Evolutionary conservation across 768 basidiomycete species (phyloP).

Genomic region (Cystobasidium ongulense): DNA sequence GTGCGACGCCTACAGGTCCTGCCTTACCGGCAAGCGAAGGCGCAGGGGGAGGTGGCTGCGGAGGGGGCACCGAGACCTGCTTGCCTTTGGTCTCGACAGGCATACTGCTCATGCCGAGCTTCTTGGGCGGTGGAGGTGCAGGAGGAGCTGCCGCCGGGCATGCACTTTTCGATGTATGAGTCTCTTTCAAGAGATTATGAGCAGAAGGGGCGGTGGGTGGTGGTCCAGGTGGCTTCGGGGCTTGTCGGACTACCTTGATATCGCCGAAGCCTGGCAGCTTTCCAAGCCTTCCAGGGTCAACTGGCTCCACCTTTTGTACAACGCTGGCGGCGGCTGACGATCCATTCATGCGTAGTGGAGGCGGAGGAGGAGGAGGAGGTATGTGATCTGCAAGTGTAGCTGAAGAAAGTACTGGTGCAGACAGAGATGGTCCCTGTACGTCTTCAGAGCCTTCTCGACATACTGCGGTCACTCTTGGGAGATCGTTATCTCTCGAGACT

Average conservation of each 20-base stretch:
- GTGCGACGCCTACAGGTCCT: background rate
- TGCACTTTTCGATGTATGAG: background rate
- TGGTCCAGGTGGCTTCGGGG: slow-evolving; percentile 36
- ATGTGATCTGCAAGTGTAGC: slow-evolving; percentile 46
- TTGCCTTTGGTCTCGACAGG: background rate
- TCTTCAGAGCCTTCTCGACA: background rate
- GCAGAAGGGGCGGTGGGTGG: slow-evolving; percentile 18
- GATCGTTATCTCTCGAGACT: no score
- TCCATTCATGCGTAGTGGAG: slow-evolving; percentile 14
- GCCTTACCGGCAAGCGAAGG: slow-evolving; percentile 36
- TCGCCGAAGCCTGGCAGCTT: background rate
- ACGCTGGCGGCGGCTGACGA: background rate
- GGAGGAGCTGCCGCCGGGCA: slow-evolving; percentile 28
- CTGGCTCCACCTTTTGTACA: background rate
- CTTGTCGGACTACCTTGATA: slow-evolving; percentile 11
- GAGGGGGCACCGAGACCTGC: slow-evolving; percentile 4
- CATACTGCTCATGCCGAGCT: background rate
- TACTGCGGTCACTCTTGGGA: no score
- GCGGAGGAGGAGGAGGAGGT: slow-evolving; percentile 41
- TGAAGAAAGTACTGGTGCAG: background rate
- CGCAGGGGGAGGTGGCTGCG: slow-evolving; percentile 42
- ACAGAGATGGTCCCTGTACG: background rate
- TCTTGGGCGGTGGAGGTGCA: slow-evolving; percentile 34
- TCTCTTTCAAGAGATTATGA: background rate
- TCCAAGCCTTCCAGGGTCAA: background rate